Percentiles rank a stretch among this genome's conserved stretches.
Evolutionary conservation across 768 basidiomycete species (phyloP).

Genomic region (Boletellus sp.): DNA sequence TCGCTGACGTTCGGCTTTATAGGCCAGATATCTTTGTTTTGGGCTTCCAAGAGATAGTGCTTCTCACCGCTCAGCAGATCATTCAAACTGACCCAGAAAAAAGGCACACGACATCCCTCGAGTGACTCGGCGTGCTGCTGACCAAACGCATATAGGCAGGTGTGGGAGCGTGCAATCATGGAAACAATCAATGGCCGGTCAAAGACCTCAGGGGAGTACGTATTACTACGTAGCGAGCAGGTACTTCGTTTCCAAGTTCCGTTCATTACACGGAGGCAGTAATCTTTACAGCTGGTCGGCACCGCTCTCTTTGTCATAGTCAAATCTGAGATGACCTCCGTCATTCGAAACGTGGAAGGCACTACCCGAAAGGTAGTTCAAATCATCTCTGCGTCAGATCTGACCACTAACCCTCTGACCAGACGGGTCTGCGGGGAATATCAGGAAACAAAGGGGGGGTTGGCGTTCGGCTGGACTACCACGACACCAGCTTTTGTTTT

Average conservation of each 20-base stretch:
- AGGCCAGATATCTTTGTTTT: conserved; percentile 89
- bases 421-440: conserved; percentile 91
- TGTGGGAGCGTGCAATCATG: conserved; percentile 83
- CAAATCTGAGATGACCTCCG: conserved; percentile 67
- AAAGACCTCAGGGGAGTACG: conserved; percentile 67
- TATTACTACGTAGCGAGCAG: conserved; percentile 90
- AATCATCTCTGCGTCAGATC: not conserved
- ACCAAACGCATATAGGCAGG: conserved; percentile 46
- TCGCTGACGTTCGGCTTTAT: conserved; percentile 15
- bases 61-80: conserved; percentile 96
- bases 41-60: conserved; percentile 97
- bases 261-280: not conserved
- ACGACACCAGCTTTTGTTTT: conserved; percentile 92
- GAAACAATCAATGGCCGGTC: conserved; percentile 73
- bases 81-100: conserved; percentile 94
- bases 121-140: not conserved
- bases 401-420: conserved; percentile 3
- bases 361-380: conserved; percentile 78
- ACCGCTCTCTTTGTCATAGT: conserved; percentile 87
- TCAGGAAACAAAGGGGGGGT: conserved; percentile 98
- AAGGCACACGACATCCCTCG: conserved; percentile 45
- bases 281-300: conserved; percentile 74
- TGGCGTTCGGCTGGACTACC: conserved; percentile 86
- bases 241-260: conserved; percentile 33
- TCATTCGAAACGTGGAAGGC: conserved; percentile 90